Conservation (phyloP, 495 filamentous ascomycete species). For the Aspergillus cristatus region DNA sequence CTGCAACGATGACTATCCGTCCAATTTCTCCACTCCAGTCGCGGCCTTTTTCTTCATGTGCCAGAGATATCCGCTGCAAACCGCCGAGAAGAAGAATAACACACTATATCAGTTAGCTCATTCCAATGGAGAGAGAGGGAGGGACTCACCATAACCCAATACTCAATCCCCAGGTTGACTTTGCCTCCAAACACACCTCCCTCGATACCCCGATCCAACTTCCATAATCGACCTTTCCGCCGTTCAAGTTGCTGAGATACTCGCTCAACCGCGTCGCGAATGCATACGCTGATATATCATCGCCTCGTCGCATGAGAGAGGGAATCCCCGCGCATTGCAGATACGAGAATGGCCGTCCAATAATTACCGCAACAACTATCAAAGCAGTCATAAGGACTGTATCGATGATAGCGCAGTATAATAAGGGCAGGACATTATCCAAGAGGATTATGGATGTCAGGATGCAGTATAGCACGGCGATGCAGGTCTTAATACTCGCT, state of each 20-base stretch:
- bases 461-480: conserved; percentile 66
- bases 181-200: conserved; percentile 73
- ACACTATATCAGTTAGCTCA: conserved; percentile 35
- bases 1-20: too few relatives aligned
- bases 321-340: conserved; percentile 59
- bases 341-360: conserved; percentile 74
- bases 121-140: background rate
- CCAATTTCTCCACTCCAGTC: conserved; percentile 14
- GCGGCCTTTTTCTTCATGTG: conserved; percentile 35
- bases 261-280: conserved; percentile 35
- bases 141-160: conserved; percentile 66
- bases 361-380: conserved; percentile 57
- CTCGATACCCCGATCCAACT: conserved; percentile 57
- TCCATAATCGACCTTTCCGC: conserved; percentile 40
- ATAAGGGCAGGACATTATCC: conserved; percentile 49
- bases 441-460: conserved; percentile 70
- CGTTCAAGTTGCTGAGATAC: conserved; percentile 26
- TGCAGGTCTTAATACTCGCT: conserved; percentile 47
- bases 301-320: conserved; percentile 13
- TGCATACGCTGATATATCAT: conserved; percentile 31
- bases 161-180: conserved; percentile 80
- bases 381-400: conserved; percentile 58
- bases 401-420: conserved; percentile 57
- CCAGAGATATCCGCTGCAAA: conserved; percentile 53
- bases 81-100: conserved; percentile 57